Evolutionary conservation across 768 basidiomycete species (phyloP), one percentile per base, ranked within the genome.

Genomic region (Suillus americanus): DNA sequence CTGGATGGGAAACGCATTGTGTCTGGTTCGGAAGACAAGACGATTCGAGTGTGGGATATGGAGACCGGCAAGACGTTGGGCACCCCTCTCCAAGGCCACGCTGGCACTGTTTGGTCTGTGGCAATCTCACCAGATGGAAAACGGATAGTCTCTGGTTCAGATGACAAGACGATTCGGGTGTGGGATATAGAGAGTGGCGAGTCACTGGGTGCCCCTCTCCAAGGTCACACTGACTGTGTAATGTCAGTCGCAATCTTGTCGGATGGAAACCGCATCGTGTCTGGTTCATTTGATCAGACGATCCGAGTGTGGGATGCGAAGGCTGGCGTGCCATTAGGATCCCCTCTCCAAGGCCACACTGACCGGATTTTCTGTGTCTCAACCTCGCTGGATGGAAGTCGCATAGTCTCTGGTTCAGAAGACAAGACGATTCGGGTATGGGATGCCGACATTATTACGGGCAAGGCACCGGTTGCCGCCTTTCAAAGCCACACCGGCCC

Each of bases 81-180:
- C 2, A 2, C 10, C 40, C 25, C 62, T n/a, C 55, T 63, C n/a
- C 2, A 18, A 33, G 62, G 62, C 9, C 23, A 64, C 28, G 51
- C 25, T 43, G 13, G 55, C 25, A n/a, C 61, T 18, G 69, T 70
- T 16, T 3, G 0, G 1, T 64, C 67, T 8, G 62, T 69, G 3
- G 48, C 69, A 38, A 51, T 64, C 50, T 64, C 64, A 5, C 28
- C 37, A 3, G 64, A 62, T 35, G 33, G 46, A 10, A 54, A 30
- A 45, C 54, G n/a, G 28, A 43, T 25, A 2, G 20, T 55, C 8
- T 64, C 57, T 28, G 48, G 64, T 2, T 64, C 50, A 10, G 2
- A 5, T 0, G 60, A 64, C 45, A 54, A 3, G 37, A 64, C 37
- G 0, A 41, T 64, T 16, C 14, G 16, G 12, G 16, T 64, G 8